Percentiles rank a stretch among this genome's conserved stretches.
These are phyloP conservation scores for Xerocomus tenax DNA, from an alignment of 1,284 basidiomycete species.

Conservation along the genomic window DNA sequence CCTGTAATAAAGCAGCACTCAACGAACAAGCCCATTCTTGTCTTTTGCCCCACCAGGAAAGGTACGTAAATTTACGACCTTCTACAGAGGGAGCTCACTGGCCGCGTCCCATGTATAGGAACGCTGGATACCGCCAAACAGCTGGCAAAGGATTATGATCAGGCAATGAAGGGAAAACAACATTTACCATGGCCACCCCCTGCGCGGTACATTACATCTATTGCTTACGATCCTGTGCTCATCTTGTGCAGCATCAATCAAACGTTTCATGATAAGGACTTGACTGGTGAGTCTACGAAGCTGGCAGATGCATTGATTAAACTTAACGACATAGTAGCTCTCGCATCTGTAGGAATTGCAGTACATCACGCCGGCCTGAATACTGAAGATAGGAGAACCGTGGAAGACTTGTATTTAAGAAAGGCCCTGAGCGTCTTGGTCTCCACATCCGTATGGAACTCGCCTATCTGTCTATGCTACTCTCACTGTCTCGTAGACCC, in stretches of 20 bases:
- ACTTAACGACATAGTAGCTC: constrained; percentile 34
- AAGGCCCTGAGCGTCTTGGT: constrained; percentile 61
- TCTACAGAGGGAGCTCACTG: background rate
- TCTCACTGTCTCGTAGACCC: constrained; percentile 43
- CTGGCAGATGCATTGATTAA: background rate
- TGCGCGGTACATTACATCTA: constrained; percentile 34
- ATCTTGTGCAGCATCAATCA: constrained; percentile 39
- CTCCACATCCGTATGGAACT: constrained; percentile 56
- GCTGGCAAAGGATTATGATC: constrained; percentile 63
- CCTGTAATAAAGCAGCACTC: constrained; percentile 61
- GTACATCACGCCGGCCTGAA: constrained; percentile 81
- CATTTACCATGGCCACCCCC: constrained; percentile 59
- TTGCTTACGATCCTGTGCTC: background rate
- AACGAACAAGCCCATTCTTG: constrained; percentile 67
- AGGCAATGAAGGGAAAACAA: constrained; percentile 43
- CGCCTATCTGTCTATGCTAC: constrained; percentile 1
- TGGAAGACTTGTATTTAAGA: constrained; percentile 64
- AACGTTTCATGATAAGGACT: constrained; percentile 53
- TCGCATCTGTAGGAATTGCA: constrained; percentile 63
- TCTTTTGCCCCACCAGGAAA: constrained; percentile 84
- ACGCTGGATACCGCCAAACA: constrained; percentile 66
- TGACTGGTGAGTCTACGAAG: constrained; percentile 42
- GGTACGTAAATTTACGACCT: constrained; percentile 34
- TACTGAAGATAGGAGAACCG: constrained; percentile 60
- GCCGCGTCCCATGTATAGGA: constrained; percentile 29